These are phyloP conservation scores for Bacterosira constricta DNA, from an alignment of 108 stramenopile genomes.

Conservation along the genomic window DNA sequence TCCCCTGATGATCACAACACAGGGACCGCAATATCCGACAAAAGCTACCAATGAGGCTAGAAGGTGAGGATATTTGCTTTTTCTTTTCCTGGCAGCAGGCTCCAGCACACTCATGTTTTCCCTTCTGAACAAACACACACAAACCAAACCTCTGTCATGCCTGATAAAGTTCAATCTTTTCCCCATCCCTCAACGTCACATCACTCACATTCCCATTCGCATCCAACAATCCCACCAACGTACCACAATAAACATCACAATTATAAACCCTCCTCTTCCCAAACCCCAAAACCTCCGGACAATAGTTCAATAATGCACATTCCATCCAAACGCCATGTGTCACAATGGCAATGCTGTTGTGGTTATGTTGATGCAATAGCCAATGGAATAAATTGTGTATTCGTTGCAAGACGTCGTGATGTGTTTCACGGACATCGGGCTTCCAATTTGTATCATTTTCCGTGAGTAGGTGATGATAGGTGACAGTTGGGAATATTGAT, in stretches of 20 bases:
- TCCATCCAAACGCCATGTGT: constrained; percentile 87
- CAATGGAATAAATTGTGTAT: constrained; percentile 54
- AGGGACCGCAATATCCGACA: no score
- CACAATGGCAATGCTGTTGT: constrained; percentile 68
- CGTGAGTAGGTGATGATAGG: constrained; percentile 57
- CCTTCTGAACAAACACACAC: no score
- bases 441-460: constrained; percentile 69
- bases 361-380: constrained; percentile 48
- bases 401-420: constrained; percentile 46
- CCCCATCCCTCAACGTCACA: constrained; percentile 7
- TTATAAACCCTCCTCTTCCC: constrained; percentile 71
- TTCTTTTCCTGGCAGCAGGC: no score
- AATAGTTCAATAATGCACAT: constrained; percentile 52
- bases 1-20: no score
- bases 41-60: no score
- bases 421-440: constrained; percentile 59
- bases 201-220: not conserved
- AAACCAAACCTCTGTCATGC: not conserved
- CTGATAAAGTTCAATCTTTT: constrained; percentile 9
- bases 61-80: no score
- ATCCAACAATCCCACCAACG: constrained; percentile 1
- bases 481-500: constrained; percentile 52
- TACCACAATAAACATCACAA: constrained; percentile 68
- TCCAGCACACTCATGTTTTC: no score
- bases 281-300: constrained; percentile 51